phyloP scores from a whole-genome alignment of 148 eudicot genomes.

The Dysphania ambrosioides region DNA sequence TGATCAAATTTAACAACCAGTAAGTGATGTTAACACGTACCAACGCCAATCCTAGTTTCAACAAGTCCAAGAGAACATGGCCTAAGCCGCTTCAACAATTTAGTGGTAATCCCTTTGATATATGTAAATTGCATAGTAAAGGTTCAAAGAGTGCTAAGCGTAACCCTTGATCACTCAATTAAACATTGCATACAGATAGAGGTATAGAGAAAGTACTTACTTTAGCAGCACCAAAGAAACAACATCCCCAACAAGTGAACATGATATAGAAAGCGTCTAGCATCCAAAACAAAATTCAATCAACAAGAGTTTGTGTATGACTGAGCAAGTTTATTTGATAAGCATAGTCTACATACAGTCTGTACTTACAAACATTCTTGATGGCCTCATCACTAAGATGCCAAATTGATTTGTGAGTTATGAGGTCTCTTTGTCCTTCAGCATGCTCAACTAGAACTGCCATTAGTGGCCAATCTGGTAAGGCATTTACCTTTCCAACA shows the following conservation, averaged over 20 bases:
- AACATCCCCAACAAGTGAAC: constrained; percentile 86
- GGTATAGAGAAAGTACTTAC: constrained; percentile 33
- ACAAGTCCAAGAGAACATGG: not conserved
- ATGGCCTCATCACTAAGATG: constrained; percentile 72
- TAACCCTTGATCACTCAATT: not conserved
- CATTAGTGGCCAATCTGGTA: constrained; percentile 77
- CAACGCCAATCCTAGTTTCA: not conserved
- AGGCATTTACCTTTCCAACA: constrained; percentile 42
- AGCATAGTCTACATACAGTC: not conserved
- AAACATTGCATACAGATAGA: not conserved
- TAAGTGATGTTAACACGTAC: not conserved
- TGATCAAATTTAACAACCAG: not conserved
- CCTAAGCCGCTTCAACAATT: too few species aligned
- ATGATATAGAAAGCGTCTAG: constrained; percentile 66
- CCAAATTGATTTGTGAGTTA: constrained; percentile 70
- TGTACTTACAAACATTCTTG: constrained; percentile 75
- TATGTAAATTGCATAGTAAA: too few species aligned
- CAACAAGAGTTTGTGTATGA: not conserved
- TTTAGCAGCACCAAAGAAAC: constrained; percentile 77
- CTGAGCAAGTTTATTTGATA: not conserved
- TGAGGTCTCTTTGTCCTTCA: constrained; percentile 73
- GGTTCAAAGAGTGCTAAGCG: too few species aligned
- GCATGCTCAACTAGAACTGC: constrained; percentile 74
- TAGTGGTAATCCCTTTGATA: too few species aligned
- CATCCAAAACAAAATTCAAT: constrained; percentile 12